These are phyloP conservation scores for Meyerozyma athensensis DNA, from an alignment of 1,139 yeast species.

Conservation along the genomic window DNA sequence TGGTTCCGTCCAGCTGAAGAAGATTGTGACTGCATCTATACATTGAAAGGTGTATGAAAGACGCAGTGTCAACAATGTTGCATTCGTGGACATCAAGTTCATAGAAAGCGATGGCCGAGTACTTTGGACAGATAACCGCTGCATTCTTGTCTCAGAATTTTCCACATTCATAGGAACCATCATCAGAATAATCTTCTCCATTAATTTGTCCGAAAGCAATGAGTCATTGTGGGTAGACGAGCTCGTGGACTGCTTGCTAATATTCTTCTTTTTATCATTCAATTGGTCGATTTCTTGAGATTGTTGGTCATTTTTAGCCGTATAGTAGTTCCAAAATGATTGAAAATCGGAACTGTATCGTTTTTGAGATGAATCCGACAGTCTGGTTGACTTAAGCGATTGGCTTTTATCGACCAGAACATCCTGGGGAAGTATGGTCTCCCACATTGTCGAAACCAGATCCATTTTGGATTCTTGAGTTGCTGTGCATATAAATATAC, in stretches of 20 bases:
- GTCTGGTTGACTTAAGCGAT: neutral
- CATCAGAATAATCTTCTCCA: constrained; percentile 66
- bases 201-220: constrained; percentile 59
- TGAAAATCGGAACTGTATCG: constrained; percentile 9
- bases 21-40: constrained; percentile 50
- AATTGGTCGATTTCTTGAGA: neutral
- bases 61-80: constrained; percentile 62
- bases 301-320: neutral
- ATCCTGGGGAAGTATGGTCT: constrained; percentile 18
- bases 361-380: neutral
- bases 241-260: constrained; percentile 4
- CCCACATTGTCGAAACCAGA: constrained; percentile 19
- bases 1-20: constrained; percentile 64
- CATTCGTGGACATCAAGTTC: constrained; percentile 64
- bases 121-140: constrained; percentile 54
- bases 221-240: constrained; percentile 13
- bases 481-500: neutral
- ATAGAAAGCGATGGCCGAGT: constrained; percentile 67
- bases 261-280: too few relatives aligned
- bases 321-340: constrained; percentile 10
- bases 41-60: constrained; percentile 56
- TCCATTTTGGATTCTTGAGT: constrained; percentile 13
- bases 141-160: constrained; percentile 32
- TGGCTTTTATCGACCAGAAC: constrained; percentile 6
- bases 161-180: constrained; percentile 62